Conservation (phyloP, 2,329 filamentous ascomycete species). For the Fusarium verrucosum region DNA sequence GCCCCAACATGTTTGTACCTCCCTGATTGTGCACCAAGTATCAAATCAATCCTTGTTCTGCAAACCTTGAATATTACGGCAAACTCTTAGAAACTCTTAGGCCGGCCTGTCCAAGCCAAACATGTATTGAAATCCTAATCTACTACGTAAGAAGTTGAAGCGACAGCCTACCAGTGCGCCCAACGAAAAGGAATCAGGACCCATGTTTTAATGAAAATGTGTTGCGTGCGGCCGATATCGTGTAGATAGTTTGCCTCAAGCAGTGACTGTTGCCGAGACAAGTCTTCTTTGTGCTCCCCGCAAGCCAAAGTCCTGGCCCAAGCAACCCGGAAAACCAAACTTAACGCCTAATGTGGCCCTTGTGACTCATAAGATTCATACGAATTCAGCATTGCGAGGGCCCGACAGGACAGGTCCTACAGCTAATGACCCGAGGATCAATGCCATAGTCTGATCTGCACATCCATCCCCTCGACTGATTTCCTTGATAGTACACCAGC, state of each 20-base stretch:
- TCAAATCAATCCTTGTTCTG: not conserved
- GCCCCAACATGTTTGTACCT: not conserved
- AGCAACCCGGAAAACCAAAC: constrained; percentile 35
- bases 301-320: constrained; percentile 33
- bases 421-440: not conserved
- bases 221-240: constrained; percentile 1
- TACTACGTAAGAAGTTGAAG: not conserved
- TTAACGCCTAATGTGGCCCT: constrained; percentile 38
- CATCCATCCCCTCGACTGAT: not conserved
- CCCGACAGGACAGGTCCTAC: not conserved
- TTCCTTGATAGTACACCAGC: not conserved
- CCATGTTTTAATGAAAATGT: constrained; percentile 18
- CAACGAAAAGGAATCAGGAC: constrained; percentile 6
- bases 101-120: too few relatives aligned
- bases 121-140: constrained; percentile 5
- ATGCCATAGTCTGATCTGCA: not conserved
- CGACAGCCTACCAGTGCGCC: not conserved
- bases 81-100: too few relatives aligned
- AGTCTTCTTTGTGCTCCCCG: constrained; percentile 19
- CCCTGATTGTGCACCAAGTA: not conserved
- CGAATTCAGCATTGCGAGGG: not conserved
- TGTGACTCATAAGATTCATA: constrained; percentile 25
- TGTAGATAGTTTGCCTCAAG: constrained; percentile 5
- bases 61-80: not conserved
- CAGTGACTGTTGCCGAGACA: not conserved